Base-by-base conservation (phyloP, 2,329 filamentous ascomycete genomes). In the Trichoderma endophyticum region DNA sequence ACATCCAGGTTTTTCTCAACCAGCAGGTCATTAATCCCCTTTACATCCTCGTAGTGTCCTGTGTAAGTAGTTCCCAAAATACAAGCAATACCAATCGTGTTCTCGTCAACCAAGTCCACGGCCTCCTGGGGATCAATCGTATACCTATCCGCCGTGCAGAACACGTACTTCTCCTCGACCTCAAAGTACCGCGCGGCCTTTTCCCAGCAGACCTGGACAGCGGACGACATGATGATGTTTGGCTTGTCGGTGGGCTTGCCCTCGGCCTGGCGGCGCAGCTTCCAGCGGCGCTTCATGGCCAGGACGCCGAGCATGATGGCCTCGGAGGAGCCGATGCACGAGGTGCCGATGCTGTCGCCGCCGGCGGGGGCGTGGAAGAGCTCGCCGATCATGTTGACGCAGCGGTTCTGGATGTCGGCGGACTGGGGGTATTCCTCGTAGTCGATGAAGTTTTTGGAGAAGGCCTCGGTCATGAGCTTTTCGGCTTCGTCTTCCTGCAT, bases 141-240 rank as follows among this genome's bases (percentile, higher is more conserved):
- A 76, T 85, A 91, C 73, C 90, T 84, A 0, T 90, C 87, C 2
- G 83, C 82, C 0, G 87, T 87, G 81, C 89, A 91, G 81, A 88
- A 90, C 36, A 91, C 88, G 9, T 88, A 94, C 83, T 93, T 93
- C 85, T 98, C 95, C 76, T 98, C 95, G 56, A 98, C 89, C 78
- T 98, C 95, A 77, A 97, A 96, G 84, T 97, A 97, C 66, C 94
- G 88, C 5, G 92, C 90, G 0, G 92, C 91, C 85, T 98, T 98
- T 82, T 98, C 94, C 95, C 95, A 98, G 86, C 94, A 97, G 54
- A 98, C 95, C 83, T 98, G 95, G 2, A 98, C 95, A 36, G 95
- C 95, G 30, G 93, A 94, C 77, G 93, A 96, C 95, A 98, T 98
- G 85, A 98, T 85, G 73, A 98, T 91, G 83, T 98, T 98, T 70